A percentile compares a stretch with the other conserved stretches of the same genome.
These are phyloP conservation scores for Pleurotus ostreatus DNA, from an alignment of 768 basidiomycete species.

Conservation along the genomic window DNA sequence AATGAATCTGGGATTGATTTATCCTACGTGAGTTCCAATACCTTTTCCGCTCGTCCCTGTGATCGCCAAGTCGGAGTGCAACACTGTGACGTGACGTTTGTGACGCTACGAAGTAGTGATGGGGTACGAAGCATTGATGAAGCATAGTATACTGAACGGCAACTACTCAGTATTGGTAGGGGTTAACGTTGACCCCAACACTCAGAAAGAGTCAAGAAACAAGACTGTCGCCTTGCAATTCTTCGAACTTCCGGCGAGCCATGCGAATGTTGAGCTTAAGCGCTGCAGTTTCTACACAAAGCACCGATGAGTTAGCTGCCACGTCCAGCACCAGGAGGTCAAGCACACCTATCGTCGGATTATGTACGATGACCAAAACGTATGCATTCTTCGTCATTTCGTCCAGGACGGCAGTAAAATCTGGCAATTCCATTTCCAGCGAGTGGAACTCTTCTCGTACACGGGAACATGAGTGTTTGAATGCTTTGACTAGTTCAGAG, in stretches of 20 bases:
- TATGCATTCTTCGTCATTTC: constrained; percentile 93
- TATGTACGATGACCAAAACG: constrained; percentile 83
- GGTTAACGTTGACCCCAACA: neutral
- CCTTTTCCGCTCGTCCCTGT: too few species aligned
- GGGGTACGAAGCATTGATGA: too few species aligned
- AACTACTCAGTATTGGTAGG: too few species aligned
- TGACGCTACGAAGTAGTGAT: too few species aligned
- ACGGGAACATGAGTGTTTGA: constrained; percentile 88
- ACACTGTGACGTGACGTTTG: too few species aligned
- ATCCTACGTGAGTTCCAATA: too few species aligned
- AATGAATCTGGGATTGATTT: too few species aligned
- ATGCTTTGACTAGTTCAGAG: constrained; percentile 91
- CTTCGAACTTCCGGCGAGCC: constrained; percentile 84
- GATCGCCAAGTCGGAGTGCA: too few species aligned
- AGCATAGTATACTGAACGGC: too few species aligned
- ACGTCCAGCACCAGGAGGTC: neutral
- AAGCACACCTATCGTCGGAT: constrained; percentile 74
- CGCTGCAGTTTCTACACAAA: constrained; percentile 73
- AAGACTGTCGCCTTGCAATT: constrained; percentile 75
- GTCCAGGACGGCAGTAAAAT: constrained; percentile 88
- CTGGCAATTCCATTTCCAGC: constrained; percentile 79
- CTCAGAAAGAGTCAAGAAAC: constrained; percentile 20
- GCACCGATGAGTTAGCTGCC: constrained; percentile 2
- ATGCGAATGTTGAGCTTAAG: constrained; percentile 85
- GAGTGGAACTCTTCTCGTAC: constrained; percentile 82